Base-by-base conservation (phyloP, 192 early-diverging fungal genomes). In the Podila verticillata region DNA sequence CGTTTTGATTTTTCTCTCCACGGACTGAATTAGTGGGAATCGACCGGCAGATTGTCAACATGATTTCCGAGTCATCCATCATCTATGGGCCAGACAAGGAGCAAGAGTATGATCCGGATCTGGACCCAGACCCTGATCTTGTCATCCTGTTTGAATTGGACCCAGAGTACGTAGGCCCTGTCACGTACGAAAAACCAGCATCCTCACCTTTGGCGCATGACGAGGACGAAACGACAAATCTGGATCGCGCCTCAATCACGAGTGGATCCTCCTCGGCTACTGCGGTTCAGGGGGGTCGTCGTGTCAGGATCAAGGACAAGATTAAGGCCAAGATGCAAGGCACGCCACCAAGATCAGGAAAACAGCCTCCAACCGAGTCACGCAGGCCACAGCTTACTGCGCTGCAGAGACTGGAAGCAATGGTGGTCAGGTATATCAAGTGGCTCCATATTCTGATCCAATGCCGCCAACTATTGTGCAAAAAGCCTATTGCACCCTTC, bases 391-490 rank as follows among this genome's bases (percentile, higher is more conserved):
- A 57, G 20, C 68, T 48, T 7, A 36, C 47, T 7, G 22, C 47
- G 3, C 28, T 39, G 13, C 61, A 22, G 9, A 36, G 70, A 36
- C 24, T 80, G 56, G 77, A 80, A 24, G 77, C 70, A 0, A 80
- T 80, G 77, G 77, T 80, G 31, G n/a, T 80, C 26, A 59, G 77
- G 29, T 80, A 80, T 22, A 72, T 80, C 36, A 80, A 80, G 28
- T 80, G 77, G 77, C 62, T 80, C 17, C 77, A 80, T 19, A 66
- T 80, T 8, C 48, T 80, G 70, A 68, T 80, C 24, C 77, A 80
- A n/a, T 72, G 65, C 68, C 65, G 70, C 20, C 77, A 80, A 30
- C 24, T 80, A 3, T 7, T 80, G 22, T 72, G 65, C 26, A 65
- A 65, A 8, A 80, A 72, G 31, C 30, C 70, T 22, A 9, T 49